phyloP scores from a whole-genome alignment of 1,139 yeast genomes.

The Yamadazyma spencermartinsiae region DNA sequence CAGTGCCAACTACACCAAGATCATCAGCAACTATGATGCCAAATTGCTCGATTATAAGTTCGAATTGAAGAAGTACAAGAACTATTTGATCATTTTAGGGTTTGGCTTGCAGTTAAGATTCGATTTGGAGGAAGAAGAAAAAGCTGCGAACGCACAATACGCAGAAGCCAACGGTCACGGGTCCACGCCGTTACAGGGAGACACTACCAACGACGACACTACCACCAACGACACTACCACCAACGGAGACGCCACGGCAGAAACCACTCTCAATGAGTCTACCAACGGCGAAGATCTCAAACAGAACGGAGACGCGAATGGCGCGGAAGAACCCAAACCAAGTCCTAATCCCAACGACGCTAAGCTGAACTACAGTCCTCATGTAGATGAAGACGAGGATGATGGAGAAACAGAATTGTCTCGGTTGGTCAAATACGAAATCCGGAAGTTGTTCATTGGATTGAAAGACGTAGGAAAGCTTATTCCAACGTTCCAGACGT shows the following conservation, averaged over 20 bases:
- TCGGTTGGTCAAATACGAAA: constrained; percentile 37
- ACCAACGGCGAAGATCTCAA: background rate
- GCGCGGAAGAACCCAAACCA: background rate
- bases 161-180: background rate
- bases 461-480: constrained; percentile 38
- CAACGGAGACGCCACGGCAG: background rate
- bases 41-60: constrained; percentile 43
- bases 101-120: constrained; percentile 50
- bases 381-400: constrained; percentile 8
- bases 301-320: background rate
- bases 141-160: constrained; percentile 2
- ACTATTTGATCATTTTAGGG: constrained; percentile 47
- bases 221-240: background rate
- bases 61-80: constrained; percentile 48
- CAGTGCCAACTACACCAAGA: constrained; percentile 35
- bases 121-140: constrained; percentile 40
- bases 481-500: constrained; percentile 40
- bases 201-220: background rate
- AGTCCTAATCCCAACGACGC: background rate
- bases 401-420: constrained; percentile 35
- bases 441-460: constrained; percentile 35
- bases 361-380: background rate
- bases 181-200: background rate
- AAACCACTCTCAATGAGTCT: background rate
- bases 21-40: constrained; percentile 39